Percentiles rank a stretch among this genome's conserved stretches.
These are phyloP conservation scores for Dioscorea cayenensis DNA, from an alignment of 116 monocot genomes.

Conservation along the genomic window DNA sequence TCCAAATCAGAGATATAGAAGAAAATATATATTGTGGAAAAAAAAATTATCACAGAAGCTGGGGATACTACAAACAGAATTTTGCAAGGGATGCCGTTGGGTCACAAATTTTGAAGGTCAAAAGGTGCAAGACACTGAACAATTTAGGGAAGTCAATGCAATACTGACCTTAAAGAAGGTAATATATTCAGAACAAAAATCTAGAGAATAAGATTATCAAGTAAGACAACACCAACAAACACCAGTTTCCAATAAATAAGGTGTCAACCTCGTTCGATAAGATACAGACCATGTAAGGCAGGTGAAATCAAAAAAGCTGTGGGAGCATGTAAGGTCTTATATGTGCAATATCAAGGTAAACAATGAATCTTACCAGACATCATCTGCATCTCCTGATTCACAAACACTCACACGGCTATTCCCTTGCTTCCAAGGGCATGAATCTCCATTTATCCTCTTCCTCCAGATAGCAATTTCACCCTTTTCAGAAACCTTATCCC, in stretches of 20 bases:
- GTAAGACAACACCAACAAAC: background rate
- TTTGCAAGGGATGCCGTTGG: too few relatives aligned
- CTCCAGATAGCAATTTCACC: conserved; percentile 68
- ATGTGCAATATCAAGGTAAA: background rate
- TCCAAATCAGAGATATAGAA: too few relatives aligned
- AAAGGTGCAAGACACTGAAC: too few relatives aligned
- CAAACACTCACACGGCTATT: conserved; percentile 22
- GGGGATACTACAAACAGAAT: too few relatives aligned
- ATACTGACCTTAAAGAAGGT: background rate
- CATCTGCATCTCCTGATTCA: conserved; percentile 30
- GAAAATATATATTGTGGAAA: too few relatives aligned
- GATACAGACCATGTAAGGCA: background rate
- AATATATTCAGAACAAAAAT: background rate
- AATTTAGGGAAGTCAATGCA: too few relatives aligned
- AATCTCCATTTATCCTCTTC: conserved; percentile 58
- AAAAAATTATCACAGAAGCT: too few relatives aligned
- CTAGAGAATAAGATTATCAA: too few relatives aligned
- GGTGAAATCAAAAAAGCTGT: background rate
- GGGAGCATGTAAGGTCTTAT: too few relatives aligned
- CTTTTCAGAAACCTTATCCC: conserved; percentile 75
- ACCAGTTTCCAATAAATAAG: background rate
- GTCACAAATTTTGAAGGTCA: too few relatives aligned
- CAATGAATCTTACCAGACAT: conserved; percentile 54
- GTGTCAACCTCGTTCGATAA: background rate
- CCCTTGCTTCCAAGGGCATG: conserved; percentile 38